Evolutionary conservation across 1,139 yeast species (phyloP).

Genomic region (Candida sanyaensis): DNA sequence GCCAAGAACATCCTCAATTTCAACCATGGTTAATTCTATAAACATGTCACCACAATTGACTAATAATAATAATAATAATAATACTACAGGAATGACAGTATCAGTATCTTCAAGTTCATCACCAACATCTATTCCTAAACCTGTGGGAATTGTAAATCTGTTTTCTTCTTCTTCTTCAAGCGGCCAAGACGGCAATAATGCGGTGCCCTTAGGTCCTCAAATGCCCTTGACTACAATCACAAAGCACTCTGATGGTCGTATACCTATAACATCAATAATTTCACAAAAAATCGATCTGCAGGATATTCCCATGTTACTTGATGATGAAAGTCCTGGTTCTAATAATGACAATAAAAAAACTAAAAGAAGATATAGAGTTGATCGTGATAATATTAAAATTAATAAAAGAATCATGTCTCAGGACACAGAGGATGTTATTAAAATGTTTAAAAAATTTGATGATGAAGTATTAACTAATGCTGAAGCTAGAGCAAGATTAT

Average conservation of each 20-base stretch:
- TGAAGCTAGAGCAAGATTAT: constrained; percentile 17
- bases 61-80: background rate
- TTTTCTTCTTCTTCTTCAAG: background rate
- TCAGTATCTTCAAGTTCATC: background rate
- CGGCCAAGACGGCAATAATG: background rate
- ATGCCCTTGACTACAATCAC: background rate
- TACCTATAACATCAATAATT: constrained; percentile 19
- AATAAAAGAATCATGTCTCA: constrained; percentile 20
- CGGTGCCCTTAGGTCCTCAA: background rate
- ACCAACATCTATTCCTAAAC: background rate
- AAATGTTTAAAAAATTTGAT: constrained; percentile 20
- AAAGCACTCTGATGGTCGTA: constrained; percentile 10
- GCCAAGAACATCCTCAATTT: constrained; percentile 1
- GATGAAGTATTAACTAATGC: constrained; percentile 18
- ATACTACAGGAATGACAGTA: background rate
- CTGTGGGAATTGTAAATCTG: no score
- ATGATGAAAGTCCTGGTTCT: constrained; percentile 4
- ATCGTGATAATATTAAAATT: constrained; percentile 18
- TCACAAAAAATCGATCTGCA: constrained; percentile 18
- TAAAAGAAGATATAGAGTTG: constrained; percentile 17
- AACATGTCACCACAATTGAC: background rate
- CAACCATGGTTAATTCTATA: background rate
- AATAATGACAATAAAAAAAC: constrained; percentile 9
- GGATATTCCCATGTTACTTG: constrained; percentile 13
- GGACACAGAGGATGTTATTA: constrained; percentile 19